A percentile compares a stretch with the other conserved stretches of the same genome.
These are phyloP conservation scores for Hymenochaete sp. DNA, from an alignment of 1,284 basidiomycete genomes.

Conservation along the genomic window DNA sequence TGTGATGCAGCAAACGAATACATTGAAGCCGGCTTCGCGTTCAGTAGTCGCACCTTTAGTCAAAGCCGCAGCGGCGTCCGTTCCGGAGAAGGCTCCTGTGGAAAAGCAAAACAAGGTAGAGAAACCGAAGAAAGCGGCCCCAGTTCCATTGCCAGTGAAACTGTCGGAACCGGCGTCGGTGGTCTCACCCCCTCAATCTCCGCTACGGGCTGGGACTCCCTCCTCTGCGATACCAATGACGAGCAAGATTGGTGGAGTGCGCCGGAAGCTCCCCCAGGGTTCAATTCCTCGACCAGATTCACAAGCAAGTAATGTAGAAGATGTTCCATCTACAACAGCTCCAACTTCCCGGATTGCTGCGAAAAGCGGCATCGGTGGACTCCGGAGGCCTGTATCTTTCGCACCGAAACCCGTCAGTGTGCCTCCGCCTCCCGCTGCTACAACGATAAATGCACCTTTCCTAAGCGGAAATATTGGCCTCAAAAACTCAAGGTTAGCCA, in stretches of 20 bases:
- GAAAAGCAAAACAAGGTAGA: no score
- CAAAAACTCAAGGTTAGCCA: conserved; percentile 67
- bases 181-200: conserved; percentile 17
- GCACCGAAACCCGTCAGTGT: conserved; percentile 26
- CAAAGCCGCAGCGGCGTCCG: conserved; percentile 47
- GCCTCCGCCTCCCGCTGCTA: conserved; percentile 27
- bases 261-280: conserved; percentile 63
- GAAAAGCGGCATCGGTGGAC: conserved; percentile 35
- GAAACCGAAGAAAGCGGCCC: background rate
- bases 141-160: conserved; percentile 5
- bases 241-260: conserved; percentile 52
- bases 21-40: conserved; percentile 88
- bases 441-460: conserved; percentile 46
- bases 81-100: conserved; percentile 21
- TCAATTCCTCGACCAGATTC: conserved; percentile 50
- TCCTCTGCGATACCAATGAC: conserved; percentile 25
- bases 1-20: conserved; percentile 79
- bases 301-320: conserved; percentile 45
- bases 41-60: conserved; percentile 82
- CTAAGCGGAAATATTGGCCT: conserved; percentile 62
- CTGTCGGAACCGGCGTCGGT: background rate
- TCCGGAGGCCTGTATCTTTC: conserved; percentile 42
- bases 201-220: conserved; percentile 34
- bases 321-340: conserved; percentile 24
- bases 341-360: conserved; percentile 31